A percentile compares a stretch with the other conserved stretches of the same genome.
phyloP scores from a whole-genome alignment of 2,329 filamentous ascomycete species.

The Calonectria pauciramosa region DNA sequence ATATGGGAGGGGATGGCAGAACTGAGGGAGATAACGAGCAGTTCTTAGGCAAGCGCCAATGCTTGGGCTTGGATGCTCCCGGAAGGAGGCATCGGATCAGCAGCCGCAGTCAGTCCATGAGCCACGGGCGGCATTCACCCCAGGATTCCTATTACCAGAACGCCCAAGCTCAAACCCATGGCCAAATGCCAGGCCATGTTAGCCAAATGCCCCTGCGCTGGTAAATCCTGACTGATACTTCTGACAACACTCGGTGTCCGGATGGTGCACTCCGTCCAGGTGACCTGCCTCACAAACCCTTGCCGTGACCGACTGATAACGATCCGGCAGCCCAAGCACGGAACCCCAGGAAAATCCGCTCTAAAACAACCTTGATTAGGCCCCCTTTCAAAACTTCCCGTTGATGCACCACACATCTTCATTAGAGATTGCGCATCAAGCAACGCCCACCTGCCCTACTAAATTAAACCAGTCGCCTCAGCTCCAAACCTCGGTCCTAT shows the following conservation, averaged over 20 bases:
- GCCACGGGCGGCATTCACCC: neutral
- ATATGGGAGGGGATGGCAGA: slow-evolving; percentile 3
- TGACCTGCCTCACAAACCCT: slow-evolving; percentile 15
- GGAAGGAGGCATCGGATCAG: slow-evolving; percentile 13
- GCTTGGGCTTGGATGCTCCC: neutral
- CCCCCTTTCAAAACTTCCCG: neutral
- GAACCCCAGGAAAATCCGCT: slow-evolving; percentile 6
- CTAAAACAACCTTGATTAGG: slow-evolving; percentile 26
- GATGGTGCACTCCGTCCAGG: slow-evolving; percentile 24
- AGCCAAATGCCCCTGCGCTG: neutral
- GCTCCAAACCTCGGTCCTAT: neutral
- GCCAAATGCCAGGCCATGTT: neutral
- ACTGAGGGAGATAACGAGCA: slow-evolving; percentile 21
- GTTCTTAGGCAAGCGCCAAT: slow-evolving; percentile 7
- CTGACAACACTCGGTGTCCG: slow-evolving; percentile 17
- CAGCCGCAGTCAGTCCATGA: slow-evolving; percentile 11
- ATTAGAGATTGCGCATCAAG: neutral
- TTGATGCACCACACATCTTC: neutral
- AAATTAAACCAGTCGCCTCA: slow-evolving; percentile 3
- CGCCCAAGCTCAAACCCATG: neutral
- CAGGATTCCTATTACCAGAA: neutral
- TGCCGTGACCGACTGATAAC: slow-evolving; percentile 44
- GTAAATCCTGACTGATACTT: slow-evolving; percentile 1
- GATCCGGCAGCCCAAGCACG: slow-evolving; percentile 31
- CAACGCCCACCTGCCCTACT: neutral